These are phyloP conservation scores for Amanita rimosa DNA, from an alignment of 768 basidiomycete genomes.

Conservation along the genomic window DNA sequence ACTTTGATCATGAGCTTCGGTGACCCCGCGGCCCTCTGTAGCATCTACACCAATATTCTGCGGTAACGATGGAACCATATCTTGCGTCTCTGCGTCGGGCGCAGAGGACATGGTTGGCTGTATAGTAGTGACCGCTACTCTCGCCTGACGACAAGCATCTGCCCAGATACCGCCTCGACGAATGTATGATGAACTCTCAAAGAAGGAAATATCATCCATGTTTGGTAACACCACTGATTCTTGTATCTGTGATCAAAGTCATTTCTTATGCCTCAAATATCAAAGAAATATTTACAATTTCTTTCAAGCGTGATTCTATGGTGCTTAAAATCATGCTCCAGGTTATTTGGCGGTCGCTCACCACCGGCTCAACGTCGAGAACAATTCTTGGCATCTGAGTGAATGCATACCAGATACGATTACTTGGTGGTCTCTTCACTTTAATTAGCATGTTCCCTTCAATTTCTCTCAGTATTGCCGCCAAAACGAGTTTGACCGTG, in stretches of 20 bases:
- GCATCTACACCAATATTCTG: background rate
- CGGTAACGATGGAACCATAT: background rate
- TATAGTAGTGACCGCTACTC: background rate
- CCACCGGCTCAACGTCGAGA: constrained; percentile 84
- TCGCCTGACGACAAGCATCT: constrained; percentile 48
- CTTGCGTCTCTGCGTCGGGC: background rate
- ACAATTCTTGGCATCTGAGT: constrained; percentile 84
- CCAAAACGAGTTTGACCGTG: constrained; percentile 80
- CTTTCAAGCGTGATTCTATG: constrained; percentile 81
- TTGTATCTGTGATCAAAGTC: constrained; percentile 46
- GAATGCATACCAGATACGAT: constrained; percentile 94
- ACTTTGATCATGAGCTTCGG: background rate
- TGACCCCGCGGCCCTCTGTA: background rate
- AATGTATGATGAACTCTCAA: constrained; percentile 54
- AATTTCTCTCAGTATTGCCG: constrained; percentile 77
- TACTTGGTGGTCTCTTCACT: constrained; percentile 91
- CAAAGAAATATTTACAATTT: constrained; percentile 49
- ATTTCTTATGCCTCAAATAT: background rate
- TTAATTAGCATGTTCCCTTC: constrained; percentile 87
- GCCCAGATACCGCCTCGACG: constrained; percentile 87
- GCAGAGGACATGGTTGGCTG: background rate
- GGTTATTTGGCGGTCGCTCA: constrained; percentile 89
- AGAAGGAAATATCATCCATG: constrained; percentile 98
- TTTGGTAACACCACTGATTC: constrained; percentile 94
- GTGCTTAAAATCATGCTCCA: constrained; percentile 87